phyloP scores from a whole-genome alignment of 2,329 filamentous ascomycete species.

The Epichloe baconii region DNA sequence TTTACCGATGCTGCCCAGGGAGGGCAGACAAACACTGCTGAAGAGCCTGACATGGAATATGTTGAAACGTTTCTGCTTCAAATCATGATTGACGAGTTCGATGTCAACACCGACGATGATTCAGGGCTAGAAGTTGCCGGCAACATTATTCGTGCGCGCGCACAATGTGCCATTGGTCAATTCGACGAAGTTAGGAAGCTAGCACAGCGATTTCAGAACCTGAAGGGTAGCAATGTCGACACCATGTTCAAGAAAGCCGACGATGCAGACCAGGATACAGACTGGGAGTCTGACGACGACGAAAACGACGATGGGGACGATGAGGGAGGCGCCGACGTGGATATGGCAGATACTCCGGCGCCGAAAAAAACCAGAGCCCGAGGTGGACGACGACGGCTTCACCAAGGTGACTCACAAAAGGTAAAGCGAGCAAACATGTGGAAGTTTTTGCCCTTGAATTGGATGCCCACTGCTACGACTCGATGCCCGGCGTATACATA shows the following conservation, averaged over 20 bases:
- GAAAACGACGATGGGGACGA: conserved; percentile 49
- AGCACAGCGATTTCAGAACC: conserved; percentile 48
- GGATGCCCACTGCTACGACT: conserved; percentile 5
- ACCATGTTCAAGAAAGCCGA: conserved; percentile 41
- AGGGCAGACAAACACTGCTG: conserved; percentile 14
- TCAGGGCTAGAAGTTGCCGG: conserved; percentile 62
- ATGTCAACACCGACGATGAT: conserved; percentile 83
- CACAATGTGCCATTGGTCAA: conserved; percentile 50
- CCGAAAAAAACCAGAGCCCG: conserved; percentile 49
- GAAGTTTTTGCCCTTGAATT: not conserved
- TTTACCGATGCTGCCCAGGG: conserved; percentile 33
- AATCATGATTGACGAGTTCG: conserved; percentile 92
- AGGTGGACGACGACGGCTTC: conserved; percentile 73
- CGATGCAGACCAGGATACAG: conserved; percentile 43
- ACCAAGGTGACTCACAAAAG: conserved; percentile 59
- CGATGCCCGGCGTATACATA: conserved; percentile 15
- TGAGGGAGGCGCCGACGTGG: conserved; percentile 42
- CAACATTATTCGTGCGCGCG: conserved; percentile 55
- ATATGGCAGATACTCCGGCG: conserved; percentile 57
- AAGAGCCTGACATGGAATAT: conserved; percentile 59
- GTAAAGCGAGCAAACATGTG: conserved; percentile 20
- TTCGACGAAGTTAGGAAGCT: conserved; percentile 52
- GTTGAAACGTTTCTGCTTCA: conserved; percentile 76
- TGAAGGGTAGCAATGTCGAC: conserved; percentile 44
- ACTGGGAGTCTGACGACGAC: conserved; percentile 48